Evolutionary conservation across 192 early-diverging fungal genomes (phyloP).

Genomic region (Funneliformis geosporum): DNA sequence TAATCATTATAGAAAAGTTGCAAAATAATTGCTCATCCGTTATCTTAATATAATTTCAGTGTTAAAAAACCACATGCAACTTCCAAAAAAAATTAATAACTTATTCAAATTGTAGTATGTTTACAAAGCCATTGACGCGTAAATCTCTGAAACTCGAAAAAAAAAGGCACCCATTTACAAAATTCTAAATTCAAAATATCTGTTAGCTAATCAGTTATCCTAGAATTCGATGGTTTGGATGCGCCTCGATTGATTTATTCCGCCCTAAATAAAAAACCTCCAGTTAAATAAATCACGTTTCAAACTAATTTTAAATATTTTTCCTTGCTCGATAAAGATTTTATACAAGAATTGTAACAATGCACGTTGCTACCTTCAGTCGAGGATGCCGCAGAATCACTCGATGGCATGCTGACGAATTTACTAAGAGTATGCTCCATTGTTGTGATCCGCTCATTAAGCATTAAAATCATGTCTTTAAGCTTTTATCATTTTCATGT

Average conservation of each 20-base stretch:
- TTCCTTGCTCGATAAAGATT: not conserved
- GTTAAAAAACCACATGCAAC: no score
- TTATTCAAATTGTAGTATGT: no score
- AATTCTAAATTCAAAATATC: not conserved
- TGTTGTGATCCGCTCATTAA: not conserved
- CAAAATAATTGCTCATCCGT: no score
- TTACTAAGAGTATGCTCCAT: not conserved
- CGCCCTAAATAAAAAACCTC: not conserved
- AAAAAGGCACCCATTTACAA: not conserved
- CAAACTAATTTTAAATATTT: no score
- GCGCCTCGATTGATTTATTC: not conserved
- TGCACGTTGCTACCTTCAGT: not conserved
- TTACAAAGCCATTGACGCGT: no score
- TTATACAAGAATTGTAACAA: not conserved
- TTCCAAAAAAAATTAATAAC: no score
- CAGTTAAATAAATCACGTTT: no score
- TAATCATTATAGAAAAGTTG: no score
- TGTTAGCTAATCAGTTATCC: not conserved
- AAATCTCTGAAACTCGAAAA: no score
- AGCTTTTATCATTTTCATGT: not conserved
- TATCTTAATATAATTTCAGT: no score
- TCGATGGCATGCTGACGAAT: not conserved
- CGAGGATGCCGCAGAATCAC: not conserved
- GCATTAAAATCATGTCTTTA: slow-evolving; percentile 5
- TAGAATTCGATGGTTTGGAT: not conserved